phyloP scores from a whole-genome alignment of 1,139 yeast species.

The Hansenula sp. region DNA sequence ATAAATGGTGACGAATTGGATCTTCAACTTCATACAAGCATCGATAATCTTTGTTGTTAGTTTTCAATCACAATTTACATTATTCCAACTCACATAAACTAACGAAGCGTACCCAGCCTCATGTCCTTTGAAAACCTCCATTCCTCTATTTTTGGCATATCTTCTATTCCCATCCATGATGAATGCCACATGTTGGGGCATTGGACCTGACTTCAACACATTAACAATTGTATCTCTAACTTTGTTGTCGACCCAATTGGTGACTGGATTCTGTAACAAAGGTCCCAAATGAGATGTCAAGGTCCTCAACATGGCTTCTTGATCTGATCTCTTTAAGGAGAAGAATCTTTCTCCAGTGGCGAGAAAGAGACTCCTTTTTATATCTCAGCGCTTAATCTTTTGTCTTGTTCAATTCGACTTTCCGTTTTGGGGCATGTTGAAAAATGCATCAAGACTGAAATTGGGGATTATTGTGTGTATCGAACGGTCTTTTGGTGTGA shows the following conservation, averaged over 20 bases:
- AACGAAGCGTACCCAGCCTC: constrained; percentile 82
- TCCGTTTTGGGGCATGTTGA: too few relatives aligned
- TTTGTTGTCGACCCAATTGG: constrained; percentile 2
- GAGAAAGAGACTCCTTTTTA: too few relatives aligned
- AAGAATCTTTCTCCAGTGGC: too few relatives aligned
- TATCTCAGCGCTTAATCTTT: too few relatives aligned
- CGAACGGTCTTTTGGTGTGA: too few relatives aligned
- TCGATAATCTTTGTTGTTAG: constrained; percentile 25
- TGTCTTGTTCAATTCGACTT: too few relatives aligned
- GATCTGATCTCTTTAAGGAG: too few relatives aligned
- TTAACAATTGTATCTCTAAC: constrained; percentile 12
- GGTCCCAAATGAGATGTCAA: neutral
- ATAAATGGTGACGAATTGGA: constrained; percentile 78
- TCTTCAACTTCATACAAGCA: constrained; percentile 50
- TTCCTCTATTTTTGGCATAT: constrained; percentile 64
- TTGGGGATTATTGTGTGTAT: too few relatives aligned
- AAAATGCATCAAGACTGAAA: too few relatives aligned
- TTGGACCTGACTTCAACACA: constrained; percentile 65
- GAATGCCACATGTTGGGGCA: constrained; percentile 86
- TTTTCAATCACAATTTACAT: too few relatives aligned
- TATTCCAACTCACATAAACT: too few relatives aligned
- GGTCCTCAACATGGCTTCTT: too few relatives aligned
- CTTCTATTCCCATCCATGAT: constrained; percentile 98
- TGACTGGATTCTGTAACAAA: neutral
- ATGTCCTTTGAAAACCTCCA: constrained; percentile 82